phyloP scores from a whole-genome alignment of 345 rosid genomes.

The Gossypium stocksii region DNA sequence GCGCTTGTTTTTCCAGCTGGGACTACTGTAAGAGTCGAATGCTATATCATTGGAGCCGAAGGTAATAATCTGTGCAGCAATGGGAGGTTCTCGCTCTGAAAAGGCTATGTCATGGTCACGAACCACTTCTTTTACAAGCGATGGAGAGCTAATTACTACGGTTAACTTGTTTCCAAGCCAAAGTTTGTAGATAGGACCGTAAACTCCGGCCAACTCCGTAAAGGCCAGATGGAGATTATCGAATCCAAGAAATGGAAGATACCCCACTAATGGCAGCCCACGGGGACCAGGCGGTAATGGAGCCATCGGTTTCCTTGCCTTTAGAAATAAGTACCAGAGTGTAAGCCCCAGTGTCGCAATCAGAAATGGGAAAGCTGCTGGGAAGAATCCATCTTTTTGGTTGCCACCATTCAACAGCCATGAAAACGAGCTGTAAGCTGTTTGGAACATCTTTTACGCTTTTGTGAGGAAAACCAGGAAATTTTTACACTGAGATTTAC shows the following conservation, averaged over 20 bases:
- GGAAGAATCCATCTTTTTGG: background rate
- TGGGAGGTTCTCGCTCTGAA: slow-evolving; percentile 19
- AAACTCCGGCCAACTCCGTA: slow-evolving; percentile 13
- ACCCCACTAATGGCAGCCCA: slow-evolving; percentile 18
- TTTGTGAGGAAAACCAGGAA: background rate
- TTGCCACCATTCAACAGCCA: background rate
- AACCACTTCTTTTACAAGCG: slow-evolving; percentile 24
- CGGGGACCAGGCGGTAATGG: slow-evolving; percentile 21
- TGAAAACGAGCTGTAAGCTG: background rate
- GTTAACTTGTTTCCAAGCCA: slow-evolving; percentile 20
- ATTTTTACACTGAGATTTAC: background rate
- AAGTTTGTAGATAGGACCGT: slow-evolving; percentile 31
- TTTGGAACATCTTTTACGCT: background rate
- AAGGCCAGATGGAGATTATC: slow-evolving; percentile 24
- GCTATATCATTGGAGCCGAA: slow-evolving; percentile 30
- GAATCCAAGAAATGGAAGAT: slow-evolving; percentile 28
- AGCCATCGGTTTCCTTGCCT: background rate
- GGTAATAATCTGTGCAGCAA: slow-evolving; percentile 14
- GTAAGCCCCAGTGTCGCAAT: background rate
- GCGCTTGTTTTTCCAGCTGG: slow-evolving; percentile 21
- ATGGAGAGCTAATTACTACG: slow-evolving; percentile 30
- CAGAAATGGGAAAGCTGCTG: background rate
- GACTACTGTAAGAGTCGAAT: slow-evolving; percentile 20
- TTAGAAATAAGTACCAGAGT: background rate
- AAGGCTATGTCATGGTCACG: slow-evolving; percentile 24